Evolutionary conservation across 352 stramenopile species (phyloP).

Genomic region (Plasmopara viticola): DNA sequence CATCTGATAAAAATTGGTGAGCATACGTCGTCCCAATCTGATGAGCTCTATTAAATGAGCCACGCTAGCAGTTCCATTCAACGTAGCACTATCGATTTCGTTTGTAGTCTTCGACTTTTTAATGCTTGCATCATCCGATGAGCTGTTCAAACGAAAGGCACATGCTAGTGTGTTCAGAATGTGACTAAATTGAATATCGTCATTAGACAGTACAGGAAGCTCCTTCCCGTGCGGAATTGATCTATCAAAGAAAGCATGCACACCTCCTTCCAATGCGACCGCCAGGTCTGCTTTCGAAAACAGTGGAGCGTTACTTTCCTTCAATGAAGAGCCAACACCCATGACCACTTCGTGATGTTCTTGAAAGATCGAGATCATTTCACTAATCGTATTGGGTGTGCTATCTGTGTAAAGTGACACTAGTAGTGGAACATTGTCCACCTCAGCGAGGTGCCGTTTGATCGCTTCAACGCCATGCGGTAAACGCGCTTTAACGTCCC

Average conservation of each 20-base stretch:
- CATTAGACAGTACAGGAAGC: constrained; percentile 55
- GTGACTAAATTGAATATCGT: constrained; percentile 77
- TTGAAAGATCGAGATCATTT: constrained; percentile 90
- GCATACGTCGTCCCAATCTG: constrained; percentile 61
- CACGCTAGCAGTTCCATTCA: constrained; percentile 36
- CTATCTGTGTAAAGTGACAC: constrained; percentile 98
- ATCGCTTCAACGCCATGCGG: constrained; percentile 96
- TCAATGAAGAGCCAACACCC: constrained; percentile 70
- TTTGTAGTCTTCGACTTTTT: constrained; percentile 6
- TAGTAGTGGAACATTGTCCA: constrained; percentile 97
- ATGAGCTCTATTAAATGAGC: constrained; percentile 77
- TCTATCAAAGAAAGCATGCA: constrained; percentile 71
- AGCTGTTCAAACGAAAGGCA: constrained; percentile 56
- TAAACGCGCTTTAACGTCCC: constrained; percentile 93
- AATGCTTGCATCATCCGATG: constrained; percentile 12
- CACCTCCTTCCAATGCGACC: constrained; percentile 56
- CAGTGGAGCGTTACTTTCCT: constrained; percentile 67
- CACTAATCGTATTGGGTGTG: constrained; percentile 91
- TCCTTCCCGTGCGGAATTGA: constrained; percentile 47
- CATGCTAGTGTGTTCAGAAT: constrained; percentile 80
- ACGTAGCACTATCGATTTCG: constrained; percentile 22
- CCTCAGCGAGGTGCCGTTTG: constrained; percentile 92
- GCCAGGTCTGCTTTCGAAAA: constrained; percentile 70
- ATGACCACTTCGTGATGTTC: constrained; percentile 81
- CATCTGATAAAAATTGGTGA: constrained; percentile 84